Evolutionary conservation across 257 asterid genomes (phyloP).

Genomic region (Solanum ossicruentum): DNA sequence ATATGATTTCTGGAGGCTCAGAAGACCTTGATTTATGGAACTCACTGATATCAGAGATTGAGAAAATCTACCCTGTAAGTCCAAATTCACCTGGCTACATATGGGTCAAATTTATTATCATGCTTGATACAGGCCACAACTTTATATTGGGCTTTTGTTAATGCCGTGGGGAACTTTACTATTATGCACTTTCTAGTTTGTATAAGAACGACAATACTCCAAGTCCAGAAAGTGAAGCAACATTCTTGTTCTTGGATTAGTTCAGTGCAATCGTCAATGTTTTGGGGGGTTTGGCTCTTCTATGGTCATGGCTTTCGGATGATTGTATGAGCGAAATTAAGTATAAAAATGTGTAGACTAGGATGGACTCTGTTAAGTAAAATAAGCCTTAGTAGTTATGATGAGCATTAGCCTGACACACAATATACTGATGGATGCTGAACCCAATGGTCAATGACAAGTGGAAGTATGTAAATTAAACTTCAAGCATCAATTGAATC

Average conservation of each 20-base stretch:
- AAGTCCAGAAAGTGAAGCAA: background rate
- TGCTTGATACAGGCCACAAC: background rate
- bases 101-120: background rate
- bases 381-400: background rate
- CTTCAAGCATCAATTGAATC: background rate
- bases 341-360: background rate
- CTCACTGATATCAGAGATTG: slow-evolving; percentile 50
- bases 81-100: background rate
- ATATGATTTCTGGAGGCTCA: slow-evolving; percentile 40
- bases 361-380: background rate
- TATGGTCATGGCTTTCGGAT: background rate
- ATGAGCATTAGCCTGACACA: background rate
- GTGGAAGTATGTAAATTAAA: background rate
- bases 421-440: background rate
- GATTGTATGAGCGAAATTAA: background rate
- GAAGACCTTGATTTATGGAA: slow-evolving; percentile 56
- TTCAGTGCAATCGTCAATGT: background rate
- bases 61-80: slow-evolving; percentile 44
- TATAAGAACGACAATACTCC: background rate
- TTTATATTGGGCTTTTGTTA: background rate
- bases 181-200: background rate
- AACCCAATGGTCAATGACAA: background rate
- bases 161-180: background rate
- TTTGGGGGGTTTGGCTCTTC: background rate
- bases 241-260: background rate